Evolutionary conservation across 495 filamentous ascomycete genomes (phyloP).

Genomic region (Podospora sp.): DNA sequence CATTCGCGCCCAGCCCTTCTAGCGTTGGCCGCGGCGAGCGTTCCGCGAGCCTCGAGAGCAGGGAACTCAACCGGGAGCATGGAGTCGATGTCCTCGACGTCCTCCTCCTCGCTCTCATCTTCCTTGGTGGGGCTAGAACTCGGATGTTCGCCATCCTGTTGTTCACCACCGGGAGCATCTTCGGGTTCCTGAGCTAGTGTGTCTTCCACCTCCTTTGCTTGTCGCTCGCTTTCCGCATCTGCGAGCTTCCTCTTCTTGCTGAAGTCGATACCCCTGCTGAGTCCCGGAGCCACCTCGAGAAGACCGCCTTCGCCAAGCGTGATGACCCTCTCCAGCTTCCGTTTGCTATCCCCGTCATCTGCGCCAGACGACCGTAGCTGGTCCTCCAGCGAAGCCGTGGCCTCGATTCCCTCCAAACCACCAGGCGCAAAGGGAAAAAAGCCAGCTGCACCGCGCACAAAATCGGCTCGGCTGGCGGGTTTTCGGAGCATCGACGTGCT

Average conservation of each 20-base stretch:
- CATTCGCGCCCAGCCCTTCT: slow-evolving; percentile 82
- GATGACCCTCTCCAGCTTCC: slow-evolving; percentile 75
- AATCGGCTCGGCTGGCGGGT: slow-evolving; percentile 84
- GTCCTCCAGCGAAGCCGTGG: slow-evolving; percentile 74
- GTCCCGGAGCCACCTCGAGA: slow-evolving; percentile 80
- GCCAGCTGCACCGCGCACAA: slow-evolving; percentile 91
- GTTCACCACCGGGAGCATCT: slow-evolving; percentile 49
- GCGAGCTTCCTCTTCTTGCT: slow-evolving; percentile 62
- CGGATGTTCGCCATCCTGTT: slow-evolving; percentile 37
- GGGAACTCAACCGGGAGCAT: slow-evolving; percentile 93
- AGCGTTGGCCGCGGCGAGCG: slow-evolving; percentile 69
- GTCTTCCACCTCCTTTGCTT: slow-evolving; percentile 72
- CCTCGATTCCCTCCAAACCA: slow-evolving; percentile 84
- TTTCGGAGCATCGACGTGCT: slow-evolving; percentile 89
- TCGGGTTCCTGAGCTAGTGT: slow-evolving; percentile 71
- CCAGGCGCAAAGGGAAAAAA: slow-evolving; percentile 97
- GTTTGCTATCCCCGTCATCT: slow-evolving; percentile 42
- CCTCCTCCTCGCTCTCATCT: slow-evolving; percentile 49
- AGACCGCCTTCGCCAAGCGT: slow-evolving; percentile 80
- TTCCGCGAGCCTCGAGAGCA: slow-evolving; percentile 80
- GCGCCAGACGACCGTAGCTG: slow-evolving; percentile 46
- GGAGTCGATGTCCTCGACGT: slow-evolving; percentile 82
- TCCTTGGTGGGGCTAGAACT: slow-evolving; percentile 38
- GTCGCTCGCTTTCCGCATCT: slow-evolving; percentile 46
- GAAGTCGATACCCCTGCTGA: slow-evolving; percentile 76